Conservation (phyloP, 805 yeast genomes). For the Candida koratica region DNA sequence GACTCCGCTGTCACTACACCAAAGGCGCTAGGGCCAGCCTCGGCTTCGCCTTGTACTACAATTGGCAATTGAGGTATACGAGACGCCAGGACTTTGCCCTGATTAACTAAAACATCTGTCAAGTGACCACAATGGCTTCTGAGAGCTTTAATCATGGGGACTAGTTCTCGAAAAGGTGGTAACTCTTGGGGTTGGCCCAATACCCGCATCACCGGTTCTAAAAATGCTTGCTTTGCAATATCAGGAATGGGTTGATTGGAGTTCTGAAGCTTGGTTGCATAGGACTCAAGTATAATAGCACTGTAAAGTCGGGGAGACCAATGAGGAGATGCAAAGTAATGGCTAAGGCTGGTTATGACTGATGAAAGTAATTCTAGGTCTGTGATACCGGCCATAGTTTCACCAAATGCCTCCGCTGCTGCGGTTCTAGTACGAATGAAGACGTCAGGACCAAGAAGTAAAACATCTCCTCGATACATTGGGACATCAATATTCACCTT, state of each 20-base stretch:
- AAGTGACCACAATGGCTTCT: conserved; percentile 85
- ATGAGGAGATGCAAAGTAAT: conserved; percentile 55
- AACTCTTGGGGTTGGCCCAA: conserved; percentile 42
- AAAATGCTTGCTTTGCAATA: conserved; percentile 20
- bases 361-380: conserved; percentile 35
- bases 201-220: conserved; percentile 27
- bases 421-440: conserved; percentile 71
- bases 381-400: conserved; percentile 49
- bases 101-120: conserved; percentile 70
- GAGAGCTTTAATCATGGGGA: conserved; percentile 78
- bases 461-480: conserved; percentile 84
- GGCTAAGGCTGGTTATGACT: conserved; percentile 35
- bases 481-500: conserved; percentile 91
- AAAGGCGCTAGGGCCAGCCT: conserved; percentile 93
- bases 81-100: conserved; percentile 65
- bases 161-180: conserved; percentile 74
- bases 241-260: conserved; percentile 16
- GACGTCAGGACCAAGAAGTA: conserved; percentile 71
- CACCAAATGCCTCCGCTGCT: conserved; percentile 75
- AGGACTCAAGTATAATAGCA: conserved; percentile 70
- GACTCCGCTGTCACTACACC: conserved; percentile 72
- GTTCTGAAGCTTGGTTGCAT: conserved; percentile 33
- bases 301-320: conserved; percentile 77
- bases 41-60: conserved; percentile 88
- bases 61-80: conserved; percentile 82